These are phyloP conservation scores for Tricholoma bakamatsutake DNA, from an alignment of 768 basidiomycete species.

Conservation along the genomic window DNA sequence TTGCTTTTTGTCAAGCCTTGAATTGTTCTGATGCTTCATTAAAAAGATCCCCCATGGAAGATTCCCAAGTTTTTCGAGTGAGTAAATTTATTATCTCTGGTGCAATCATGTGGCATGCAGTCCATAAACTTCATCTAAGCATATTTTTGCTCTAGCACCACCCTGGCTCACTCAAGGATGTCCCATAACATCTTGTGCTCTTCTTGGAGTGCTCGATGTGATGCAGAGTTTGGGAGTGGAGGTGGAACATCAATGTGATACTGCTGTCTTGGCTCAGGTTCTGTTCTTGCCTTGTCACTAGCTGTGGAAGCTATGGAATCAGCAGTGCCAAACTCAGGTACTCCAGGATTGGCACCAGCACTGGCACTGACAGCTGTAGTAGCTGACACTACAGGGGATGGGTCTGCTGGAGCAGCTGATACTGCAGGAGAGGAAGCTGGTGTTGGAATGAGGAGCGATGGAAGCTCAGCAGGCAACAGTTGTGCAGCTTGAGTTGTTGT, in stretches of 20 bases:
- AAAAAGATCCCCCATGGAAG: background rate
- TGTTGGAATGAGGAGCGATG: background rate
- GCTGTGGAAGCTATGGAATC: background rate
- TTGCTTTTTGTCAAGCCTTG: background rate
- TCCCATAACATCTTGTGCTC: background rate
- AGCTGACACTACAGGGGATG: background rate
- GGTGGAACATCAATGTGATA: background rate
- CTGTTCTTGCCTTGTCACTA: background rate
- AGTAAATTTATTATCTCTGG: background rate
- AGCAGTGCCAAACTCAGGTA: background rate
- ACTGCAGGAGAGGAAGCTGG: background rate
- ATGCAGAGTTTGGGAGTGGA: background rate
- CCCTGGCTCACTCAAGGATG: background rate
- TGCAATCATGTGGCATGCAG: background rate
- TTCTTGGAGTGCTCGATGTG: background rate
- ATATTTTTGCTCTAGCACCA: background rate
- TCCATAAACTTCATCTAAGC: background rate
- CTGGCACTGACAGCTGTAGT: background rate
- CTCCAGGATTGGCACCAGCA: background rate
- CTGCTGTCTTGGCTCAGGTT: background rate
- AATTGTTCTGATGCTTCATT: background rate
- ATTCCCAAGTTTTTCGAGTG: background rate
- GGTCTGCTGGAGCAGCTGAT: background rate
- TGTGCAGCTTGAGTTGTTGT: slow-evolving; percentile 15
- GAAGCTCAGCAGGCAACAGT: slow-evolving; percentile 16